phyloP scores from a whole-genome alignment of 1,139 yeast species.

The Schizosaccharomyces versatilis region DNA sequence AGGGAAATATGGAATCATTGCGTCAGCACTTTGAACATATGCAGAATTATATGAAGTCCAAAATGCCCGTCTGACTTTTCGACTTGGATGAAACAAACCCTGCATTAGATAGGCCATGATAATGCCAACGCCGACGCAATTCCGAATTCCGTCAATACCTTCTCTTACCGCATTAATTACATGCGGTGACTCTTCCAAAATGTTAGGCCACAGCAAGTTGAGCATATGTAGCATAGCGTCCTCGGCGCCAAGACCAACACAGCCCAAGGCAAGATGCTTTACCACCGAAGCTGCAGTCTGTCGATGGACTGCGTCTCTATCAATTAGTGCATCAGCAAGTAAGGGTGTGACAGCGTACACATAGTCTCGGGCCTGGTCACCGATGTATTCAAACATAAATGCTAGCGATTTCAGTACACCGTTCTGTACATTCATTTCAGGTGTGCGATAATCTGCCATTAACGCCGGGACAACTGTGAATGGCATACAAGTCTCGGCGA shows the following conservation, averaged over 20 bases:
- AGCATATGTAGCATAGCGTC: constrained; percentile 52
- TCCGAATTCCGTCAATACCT: constrained; percentile 52
- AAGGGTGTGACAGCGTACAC: constrained; percentile 62
- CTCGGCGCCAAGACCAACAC: constrained; percentile 52
- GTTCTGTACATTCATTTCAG: constrained; percentile 83
- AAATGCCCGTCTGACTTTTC: constrained; percentile 60
- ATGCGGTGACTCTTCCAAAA: constrained; percentile 35
- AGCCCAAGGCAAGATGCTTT: constrained; percentile 58
- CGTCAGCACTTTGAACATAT: constrained; percentile 52
- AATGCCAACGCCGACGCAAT: constrained; percentile 55
- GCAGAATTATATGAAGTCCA: constrained; percentile 69
- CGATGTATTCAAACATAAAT: constrained; percentile 85
- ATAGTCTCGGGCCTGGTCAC: constrained; percentile 63
- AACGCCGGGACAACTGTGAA: constrained; percentile 89
- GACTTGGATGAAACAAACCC: constrained; percentile 66
- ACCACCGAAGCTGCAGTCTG: constrained; percentile 89
- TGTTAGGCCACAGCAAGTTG: constrained; percentile 49
- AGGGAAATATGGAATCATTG: constrained; percentile 72
- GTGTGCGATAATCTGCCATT: constrained; percentile 86
- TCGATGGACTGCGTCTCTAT: constrained; percentile 77
- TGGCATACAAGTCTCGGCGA: constrained; percentile 83
- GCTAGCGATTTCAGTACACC: constrained; percentile 83
- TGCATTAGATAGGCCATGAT: constrained; percentile 38
- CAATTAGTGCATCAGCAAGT: constrained; percentile 74
- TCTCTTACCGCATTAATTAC: constrained; percentile 67